These are phyloP conservation scores for Cystobasidiaceae sp. DNA, from an alignment of 1,284 basidiomycete genomes.

Conservation along the genomic window DNA sequence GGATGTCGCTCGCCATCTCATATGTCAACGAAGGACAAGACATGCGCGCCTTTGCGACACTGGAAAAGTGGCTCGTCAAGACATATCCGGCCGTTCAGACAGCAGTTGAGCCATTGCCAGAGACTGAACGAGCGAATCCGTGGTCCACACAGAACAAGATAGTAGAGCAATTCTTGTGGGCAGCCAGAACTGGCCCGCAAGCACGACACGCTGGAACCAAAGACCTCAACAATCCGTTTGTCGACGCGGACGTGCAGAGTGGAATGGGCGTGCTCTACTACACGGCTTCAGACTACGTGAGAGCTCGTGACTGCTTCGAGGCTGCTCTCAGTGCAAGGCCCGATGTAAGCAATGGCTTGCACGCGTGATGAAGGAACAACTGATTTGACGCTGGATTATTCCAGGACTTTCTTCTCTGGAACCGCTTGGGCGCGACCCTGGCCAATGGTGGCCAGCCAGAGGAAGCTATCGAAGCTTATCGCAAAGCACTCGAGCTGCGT, in stretches of 20 bases:
- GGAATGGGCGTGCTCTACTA: slow-evolving; percentile 93
- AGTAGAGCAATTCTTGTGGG: slow-evolving; percentile 74
- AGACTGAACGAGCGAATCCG: slow-evolving; percentile 50
- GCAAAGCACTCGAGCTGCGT: slow-evolving; percentile 83
- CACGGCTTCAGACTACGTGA: slow-evolving; percentile 73
- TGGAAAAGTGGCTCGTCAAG: slow-evolving; percentile 78
- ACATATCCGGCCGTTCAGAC: slow-evolving; percentile 60
- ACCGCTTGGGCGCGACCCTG: slow-evolving; percentile 86
- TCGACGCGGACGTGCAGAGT: slow-evolving; percentile 91
- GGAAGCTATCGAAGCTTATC: slow-evolving; percentile 90
- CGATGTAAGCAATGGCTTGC: slow-evolving; percentile 50
- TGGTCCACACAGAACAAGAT: slow-evolving; percentile 82
- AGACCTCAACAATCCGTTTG: slow-evolving; percentile 57
- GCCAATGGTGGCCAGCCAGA: slow-evolving; percentile 94
- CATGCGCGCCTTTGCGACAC: slow-evolving; percentile 75
- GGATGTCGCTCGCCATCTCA: slow-evolving; percentile 87
- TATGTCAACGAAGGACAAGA: slow-evolving; percentile 96
- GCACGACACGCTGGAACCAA: slow-evolving; percentile 50
- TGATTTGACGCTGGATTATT: background rate
- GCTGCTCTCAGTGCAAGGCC: slow-evolving; percentile 82
- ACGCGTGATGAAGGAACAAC: background rate
- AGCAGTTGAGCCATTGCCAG: slow-evolving; percentile 41
- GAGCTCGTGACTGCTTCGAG: slow-evolving; percentile 90
- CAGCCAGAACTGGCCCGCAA: slow-evolving; percentile 60
- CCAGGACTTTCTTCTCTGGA: slow-evolving; percentile 95